A percentile compares a stretch with the other conserved stretches of the same genome.
phyloP scores from a whole-genome alignment of 148 eudicot genomes.

The Pharnaceum exiguum region DNA sequence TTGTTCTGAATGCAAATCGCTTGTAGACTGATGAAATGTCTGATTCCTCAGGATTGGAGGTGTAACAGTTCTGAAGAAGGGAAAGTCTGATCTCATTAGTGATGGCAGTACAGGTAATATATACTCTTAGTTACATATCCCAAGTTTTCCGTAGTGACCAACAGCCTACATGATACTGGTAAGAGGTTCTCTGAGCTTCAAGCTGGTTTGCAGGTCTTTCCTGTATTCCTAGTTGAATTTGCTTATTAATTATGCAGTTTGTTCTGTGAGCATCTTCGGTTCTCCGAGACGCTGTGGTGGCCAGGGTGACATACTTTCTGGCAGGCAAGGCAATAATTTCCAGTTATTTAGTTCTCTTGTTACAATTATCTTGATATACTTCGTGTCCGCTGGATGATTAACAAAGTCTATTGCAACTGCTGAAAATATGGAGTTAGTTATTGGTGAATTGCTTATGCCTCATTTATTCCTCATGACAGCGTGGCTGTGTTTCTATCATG shows the following conservation, averaged over 20 bases:
- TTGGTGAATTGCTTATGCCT: neutral
- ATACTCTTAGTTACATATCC: neutral
- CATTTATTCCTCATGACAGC: constrained; percentile 30
- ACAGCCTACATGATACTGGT: neutral
- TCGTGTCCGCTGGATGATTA: neutral
- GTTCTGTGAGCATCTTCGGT: constrained; percentile 73
- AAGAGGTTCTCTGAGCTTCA: neutral
- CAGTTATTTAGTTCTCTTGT: neutral
- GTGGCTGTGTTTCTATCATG: constrained; percentile 82
- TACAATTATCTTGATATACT: too few relatives aligned
- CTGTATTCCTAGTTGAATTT: neutral
- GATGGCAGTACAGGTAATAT: constrained; percentile 72
- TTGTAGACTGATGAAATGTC: constrained; percentile 5
- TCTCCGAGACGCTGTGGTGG: constrained; percentile 99
- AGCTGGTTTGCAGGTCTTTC: neutral
- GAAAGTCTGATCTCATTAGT: constrained; percentile 76
- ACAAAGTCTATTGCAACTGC: neutral
- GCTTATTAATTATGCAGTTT: constrained; percentile 40
- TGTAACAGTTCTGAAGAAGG: constrained; percentile 77
- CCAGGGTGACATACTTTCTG: constrained; percentile 98
- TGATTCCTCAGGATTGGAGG: constrained; percentile 68
- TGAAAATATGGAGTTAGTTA: neutral
- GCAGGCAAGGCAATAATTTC: constrained; percentile 48
- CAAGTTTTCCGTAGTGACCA: neutral
- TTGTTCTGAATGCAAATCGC: neutral